Base-by-base conservation (phyloP, 2,329 filamentous ascomycete genomes). In the Raffaelea ambrosiae region DNA sequence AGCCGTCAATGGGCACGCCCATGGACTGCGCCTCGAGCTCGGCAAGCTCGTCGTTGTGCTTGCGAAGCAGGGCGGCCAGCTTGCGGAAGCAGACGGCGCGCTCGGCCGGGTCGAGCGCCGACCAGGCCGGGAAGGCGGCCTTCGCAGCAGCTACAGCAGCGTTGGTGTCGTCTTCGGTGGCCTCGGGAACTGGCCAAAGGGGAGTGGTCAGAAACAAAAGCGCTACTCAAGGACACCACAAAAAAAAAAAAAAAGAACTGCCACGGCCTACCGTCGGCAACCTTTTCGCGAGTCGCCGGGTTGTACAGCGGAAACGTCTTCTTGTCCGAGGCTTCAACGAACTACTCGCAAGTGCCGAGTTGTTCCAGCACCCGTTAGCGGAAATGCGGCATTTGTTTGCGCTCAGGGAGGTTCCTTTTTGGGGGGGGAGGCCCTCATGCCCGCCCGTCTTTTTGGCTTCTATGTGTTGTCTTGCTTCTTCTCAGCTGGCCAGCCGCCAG, bases 81-180 rank as follows among this genome's bases (percentile, higher is more conserved):
- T 69, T 71, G 49, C 67, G 70, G 51, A 79, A 53, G 52, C 19
- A 55, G 11, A 23, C 51, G 3, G 63, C 69, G 5, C 74, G 67
- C 21, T 66, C 58, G 2, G 60, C 52, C 0, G 69, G 67, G 3
- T 60, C 59, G 2, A 69, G 55, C 1, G 62, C 64, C 0, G 67
- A 64, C 73, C 72, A 76, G 19, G 62, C 62, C 5, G 68, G 67
- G 44, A 70, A 69, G 9, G 71, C 69, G 0, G 63, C 61, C 49
- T 66, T 64, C 20, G 71, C 72, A 5, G 66, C 64, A 5, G 63
- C 62, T 5, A 74, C 68, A 18, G 71, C 70, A 2, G 54, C 54
- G 48, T 73, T 64, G 48, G 67, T 59, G 51, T 74, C 70, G 21
- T 63, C 56, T 31, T 59, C 59, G 16, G 62, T 68, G 4, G 74